phyloP scores from a whole-genome alignment of 371 early-diverging fungal species.

The Nematocida sp. region DNA sequence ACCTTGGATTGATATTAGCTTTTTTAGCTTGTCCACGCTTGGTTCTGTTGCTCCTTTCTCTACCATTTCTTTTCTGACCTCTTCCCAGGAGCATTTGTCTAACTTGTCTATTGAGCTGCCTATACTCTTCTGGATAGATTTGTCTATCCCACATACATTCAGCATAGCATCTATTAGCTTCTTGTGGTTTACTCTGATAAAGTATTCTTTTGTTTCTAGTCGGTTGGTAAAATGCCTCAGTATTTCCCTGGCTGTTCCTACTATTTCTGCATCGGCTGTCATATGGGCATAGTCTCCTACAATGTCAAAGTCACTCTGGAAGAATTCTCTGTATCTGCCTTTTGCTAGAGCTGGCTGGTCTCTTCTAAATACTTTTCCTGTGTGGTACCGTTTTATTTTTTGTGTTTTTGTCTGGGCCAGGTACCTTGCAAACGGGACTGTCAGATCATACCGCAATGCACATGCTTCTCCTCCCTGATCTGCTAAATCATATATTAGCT shows the following conservation, averaged over 20 bases:
- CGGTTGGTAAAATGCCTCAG: constrained; percentile 66
- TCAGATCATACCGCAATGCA: constrained; percentile 91
- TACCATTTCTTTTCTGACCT: constrained; percentile 56
- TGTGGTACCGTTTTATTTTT: constrained; percentile 80
- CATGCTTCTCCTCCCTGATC: constrained; percentile 96
- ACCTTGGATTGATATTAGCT: constrained; percentile 74
- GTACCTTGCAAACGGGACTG: constrained; percentile 96
- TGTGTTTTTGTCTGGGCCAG: constrained; percentile 81
- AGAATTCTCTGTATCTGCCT: constrained; percentile 95
- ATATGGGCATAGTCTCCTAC: constrained; percentile 85
- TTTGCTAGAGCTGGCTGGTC: constrained; percentile 95
- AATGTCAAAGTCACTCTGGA: constrained; percentile 97
- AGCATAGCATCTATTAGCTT: constrained; percentile 90
- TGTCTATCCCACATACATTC: constrained; percentile 82
- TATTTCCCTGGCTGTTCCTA: constrained; percentile 73
- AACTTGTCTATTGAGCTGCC: constrained; percentile 96
- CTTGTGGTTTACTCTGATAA: constrained; percentile 83
- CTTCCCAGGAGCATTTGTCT: constrained; percentile 70
- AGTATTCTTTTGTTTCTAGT: constrained; percentile 73
- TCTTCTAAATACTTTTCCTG: constrained; percentile 94
- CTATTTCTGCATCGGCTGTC: constrained; percentile 87
- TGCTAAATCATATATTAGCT: constrained; percentile 90
- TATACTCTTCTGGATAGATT: constrained; percentile 73
- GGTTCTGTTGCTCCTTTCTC: constrained; percentile 55
- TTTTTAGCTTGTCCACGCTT: constrained; percentile 71